Base-by-base conservation (phyloP, 768 basidiomycete species). In the Leucosporidium yakuticum region DNA sequence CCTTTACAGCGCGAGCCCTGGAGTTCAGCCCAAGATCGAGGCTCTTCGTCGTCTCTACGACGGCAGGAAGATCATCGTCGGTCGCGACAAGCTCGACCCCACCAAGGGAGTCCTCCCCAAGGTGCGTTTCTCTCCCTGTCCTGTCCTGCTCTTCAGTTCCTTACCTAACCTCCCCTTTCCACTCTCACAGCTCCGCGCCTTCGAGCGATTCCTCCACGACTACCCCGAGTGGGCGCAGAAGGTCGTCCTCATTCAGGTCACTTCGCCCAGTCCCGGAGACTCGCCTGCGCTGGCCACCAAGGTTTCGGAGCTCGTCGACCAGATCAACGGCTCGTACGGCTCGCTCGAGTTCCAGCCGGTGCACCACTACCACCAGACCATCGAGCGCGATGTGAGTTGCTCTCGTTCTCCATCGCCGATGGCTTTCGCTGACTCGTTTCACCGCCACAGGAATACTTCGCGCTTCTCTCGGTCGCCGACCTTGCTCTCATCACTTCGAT, bases 101-200 rank as follows among this genome's bases (percentile, higher is more conserved):
- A 93, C 96, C 75, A 97, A 97, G 81, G 95, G 95, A 54, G 90
- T 99, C 29, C 80, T 97, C 71, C 94, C 98, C 81, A 99, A 99
- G 85, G 88, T 87, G 50, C 20, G 75, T 71, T 6, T 19, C 6
- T 56, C n/a, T 23, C 47, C 14, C n/a, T n/a, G n/a, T 56, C 63
- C 12, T 60, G 6, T n/a, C n/a, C 27, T 51, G 4, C 21, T n/a
- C 15, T 54, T 34, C 9, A 34, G 15, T 1, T 5, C 4, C 4
- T 49, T 68, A 34, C 60, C 48, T 4, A 4, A 21, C 14, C 19
- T 15, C 55, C 23, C n/a, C 34, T 27, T 39, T 50, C 50, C 48
- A 25, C 58, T 7, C 8, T 9, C 2, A 15, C 72, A 91, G 89
- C 85, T 99, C 48, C 89, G 90, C 59, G 94, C 94, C 0, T 99